Evolutionary conservation across 1,284 basidiomycete species (phyloP), one percentile per base, ranked within the genome.

Genomic region (Tilletia indica): DNA sequence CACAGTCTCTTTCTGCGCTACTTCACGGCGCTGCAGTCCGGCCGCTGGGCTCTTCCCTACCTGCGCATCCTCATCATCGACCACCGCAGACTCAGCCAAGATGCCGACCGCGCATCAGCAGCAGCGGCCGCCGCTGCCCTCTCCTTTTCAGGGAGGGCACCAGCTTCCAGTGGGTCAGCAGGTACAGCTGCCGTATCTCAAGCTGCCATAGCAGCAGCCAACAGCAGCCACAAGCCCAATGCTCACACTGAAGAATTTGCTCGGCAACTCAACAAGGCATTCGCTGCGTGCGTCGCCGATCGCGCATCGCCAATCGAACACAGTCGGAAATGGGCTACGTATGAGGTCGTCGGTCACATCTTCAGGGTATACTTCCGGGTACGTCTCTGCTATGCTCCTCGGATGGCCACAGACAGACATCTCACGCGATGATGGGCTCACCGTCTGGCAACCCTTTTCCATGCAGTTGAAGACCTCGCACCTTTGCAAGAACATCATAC

Each of bases 361-460:
- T 87, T 99, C 85, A 97, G 97, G 84, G 93, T 91, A 68, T 99
- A 99, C 86, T 97, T 98, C 87, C 90, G 91, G 80, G 94, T 91
- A 85, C 79, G 90, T 86, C n/a, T n/a, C n/a, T n/a, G n/a, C n/a
- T n/a, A n/a, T n/a, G n/a, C n/a, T n/a, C n/a, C n/a, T 48, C 58
- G 12, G 42, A 68, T 56, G 70, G 49, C 14, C 58, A 34, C 70
- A 2, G n/a, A n/a, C n/a, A 6, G 47, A 31, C 42, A 47, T 2
- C 12, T 25, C 56, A 12, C 9, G 8, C 34, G 56, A 58, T 70
- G 38, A 51, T 16, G 63, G n/a, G 71, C 61, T 64, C 36, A 68
- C 69, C 47, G n/a, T 45, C 12, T 63, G 54, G 66, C 47, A 71
- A 68, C 68, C 68, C 64, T 69, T 56, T 45, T 21, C 42, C n/a